phyloP scores from a whole-genome alignment of 768 basidiomycete species.

The Pleurotus platypus region DNA sequence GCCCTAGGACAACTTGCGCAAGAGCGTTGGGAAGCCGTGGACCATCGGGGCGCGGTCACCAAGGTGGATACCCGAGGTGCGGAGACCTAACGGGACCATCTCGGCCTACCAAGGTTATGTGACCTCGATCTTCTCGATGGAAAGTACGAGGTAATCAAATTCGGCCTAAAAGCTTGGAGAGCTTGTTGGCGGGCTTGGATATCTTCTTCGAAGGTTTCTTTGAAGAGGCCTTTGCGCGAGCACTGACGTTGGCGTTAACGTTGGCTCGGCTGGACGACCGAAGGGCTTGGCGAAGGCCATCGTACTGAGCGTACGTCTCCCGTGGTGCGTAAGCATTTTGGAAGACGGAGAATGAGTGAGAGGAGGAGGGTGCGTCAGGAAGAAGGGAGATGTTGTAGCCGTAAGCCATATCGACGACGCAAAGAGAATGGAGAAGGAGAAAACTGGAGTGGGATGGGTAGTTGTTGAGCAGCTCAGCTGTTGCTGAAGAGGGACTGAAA shows the following conservation, averaged over 20 bases:
- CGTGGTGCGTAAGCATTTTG: slow-evolving; percentile 32
- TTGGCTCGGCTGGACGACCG: slow-evolving; percentile 22
- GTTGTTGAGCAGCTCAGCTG: slow-evolving; percentile 9
- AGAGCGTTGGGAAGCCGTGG: too few relatives aligned
- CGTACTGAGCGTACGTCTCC: slow-evolving; percentile 33
- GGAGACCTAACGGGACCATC: too few relatives aligned
- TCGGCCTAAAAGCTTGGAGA: slow-evolving; percentile 5
- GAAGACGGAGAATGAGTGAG: slow-evolving; percentile 31
- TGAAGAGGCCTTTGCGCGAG: neutral
- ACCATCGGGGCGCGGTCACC: too few relatives aligned
- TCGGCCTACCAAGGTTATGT: neutral
- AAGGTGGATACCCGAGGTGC: too few relatives aligned
- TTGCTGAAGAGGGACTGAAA: neutral
- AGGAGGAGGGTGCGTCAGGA: slow-evolving; percentile 23
- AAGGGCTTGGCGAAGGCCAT: slow-evolving; percentile 32
- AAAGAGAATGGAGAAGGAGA: slow-evolving; percentile 3
- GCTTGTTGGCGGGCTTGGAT: neutral
- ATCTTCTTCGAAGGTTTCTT: neutral
- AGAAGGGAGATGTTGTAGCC: slow-evolving; percentile 18
- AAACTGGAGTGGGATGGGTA: neutral
- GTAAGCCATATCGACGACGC: slow-evolving; percentile 27
- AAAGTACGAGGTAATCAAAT: neutral
- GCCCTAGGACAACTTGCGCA: too few relatives aligned
- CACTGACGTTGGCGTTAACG: neutral
- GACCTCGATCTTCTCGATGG: neutral